These are phyloP conservation scores for Pythium vanterpoolii DNA, from an alignment of 352 stramenopile genomes.

Conservation along the genomic window DNA sequence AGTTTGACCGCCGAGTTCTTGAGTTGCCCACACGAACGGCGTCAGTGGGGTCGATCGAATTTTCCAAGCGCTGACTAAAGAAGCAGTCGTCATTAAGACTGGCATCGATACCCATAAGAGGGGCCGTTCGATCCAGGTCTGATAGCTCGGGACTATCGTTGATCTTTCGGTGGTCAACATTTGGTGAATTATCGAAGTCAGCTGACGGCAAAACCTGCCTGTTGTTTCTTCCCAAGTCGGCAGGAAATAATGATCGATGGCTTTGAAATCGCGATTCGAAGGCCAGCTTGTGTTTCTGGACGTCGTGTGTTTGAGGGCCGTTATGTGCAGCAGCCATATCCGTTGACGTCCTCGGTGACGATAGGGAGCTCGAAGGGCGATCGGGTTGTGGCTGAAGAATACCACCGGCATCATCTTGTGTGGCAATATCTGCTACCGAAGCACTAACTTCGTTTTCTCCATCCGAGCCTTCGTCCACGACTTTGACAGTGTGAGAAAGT, in stretches of 20 bases:
- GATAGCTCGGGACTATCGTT: background rate
- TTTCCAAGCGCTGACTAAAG: background rate
- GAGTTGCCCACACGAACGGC: background rate
- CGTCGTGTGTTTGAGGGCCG: background rate
- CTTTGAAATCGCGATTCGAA: background rate
- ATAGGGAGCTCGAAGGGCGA: background rate
- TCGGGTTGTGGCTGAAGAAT: background rate
- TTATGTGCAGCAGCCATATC: background rate
- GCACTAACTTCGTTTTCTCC: background rate
- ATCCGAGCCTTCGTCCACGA: conserved; percentile 6
- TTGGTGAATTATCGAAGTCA: background rate
- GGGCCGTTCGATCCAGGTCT: background rate
- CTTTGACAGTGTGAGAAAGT: conserved; percentile 6
- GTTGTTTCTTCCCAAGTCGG: background rate
- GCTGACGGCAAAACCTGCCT: background rate
- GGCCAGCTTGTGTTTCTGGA: background rate
- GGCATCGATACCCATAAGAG: background rate
- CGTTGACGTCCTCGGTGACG: no score
- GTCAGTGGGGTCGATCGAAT: background rate
- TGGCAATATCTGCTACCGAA: background rate
- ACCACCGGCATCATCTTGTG: background rate
- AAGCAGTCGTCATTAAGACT: background rate
- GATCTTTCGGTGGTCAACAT: background rate
- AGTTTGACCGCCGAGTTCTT: background rate
- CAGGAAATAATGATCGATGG: background rate